These are phyloP conservation scores for Yamadazyma sp. DNA, from an alignment of 1,139 yeast genomes.

Conservation along the genomic window DNA sequence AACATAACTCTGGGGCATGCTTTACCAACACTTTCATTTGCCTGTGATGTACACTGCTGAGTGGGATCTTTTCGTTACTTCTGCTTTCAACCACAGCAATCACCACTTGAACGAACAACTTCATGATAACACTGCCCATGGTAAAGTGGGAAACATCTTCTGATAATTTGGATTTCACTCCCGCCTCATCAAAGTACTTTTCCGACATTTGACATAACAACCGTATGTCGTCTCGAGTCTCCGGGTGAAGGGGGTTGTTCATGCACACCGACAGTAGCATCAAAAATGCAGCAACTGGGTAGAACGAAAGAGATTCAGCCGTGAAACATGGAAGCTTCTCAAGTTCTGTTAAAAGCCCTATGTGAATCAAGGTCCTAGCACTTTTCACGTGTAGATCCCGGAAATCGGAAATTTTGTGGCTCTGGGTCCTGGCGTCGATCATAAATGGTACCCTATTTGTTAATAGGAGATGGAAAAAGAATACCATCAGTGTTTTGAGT, in stretches of 20 bases:
- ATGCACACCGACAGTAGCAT: constrained; percentile 32
- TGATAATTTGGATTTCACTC: background rate
- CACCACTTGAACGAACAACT: constrained; percentile 22
- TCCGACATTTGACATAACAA: constrained; percentile 30
- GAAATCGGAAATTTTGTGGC: constrained; percentile 21
- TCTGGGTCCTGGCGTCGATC: constrained; percentile 17
- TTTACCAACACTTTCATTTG: constrained; percentile 9
- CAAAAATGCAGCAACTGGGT: constrained; percentile 38
- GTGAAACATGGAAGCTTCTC: constrained; percentile 13
- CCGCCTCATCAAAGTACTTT: constrained; percentile 11
- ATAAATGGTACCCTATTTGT: constrained; percentile 37
- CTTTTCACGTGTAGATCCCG: constrained; percentile 33
- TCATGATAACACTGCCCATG: constrained; percentile 17
- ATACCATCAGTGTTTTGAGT: constrained; percentile 26
- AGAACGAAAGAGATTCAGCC: constrained; percentile 33
- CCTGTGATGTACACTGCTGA: background rate
- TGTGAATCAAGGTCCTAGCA: constrained; percentile 36
- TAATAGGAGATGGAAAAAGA: constrained; percentile 34
- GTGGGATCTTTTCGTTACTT: constrained; percentile 5
- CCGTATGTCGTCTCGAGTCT: constrained; percentile 28
- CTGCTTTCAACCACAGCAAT: constrained; percentile 17
- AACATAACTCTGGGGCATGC: constrained; percentile 14
- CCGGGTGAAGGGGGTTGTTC: constrained; percentile 31
- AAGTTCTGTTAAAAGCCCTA: constrained; percentile 20
- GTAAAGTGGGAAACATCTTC: constrained; percentile 1